Evolutionary conservation across 176 grass and related monocot species (phyloP).

Genomic region (Aegilops tauschii): DNA sequence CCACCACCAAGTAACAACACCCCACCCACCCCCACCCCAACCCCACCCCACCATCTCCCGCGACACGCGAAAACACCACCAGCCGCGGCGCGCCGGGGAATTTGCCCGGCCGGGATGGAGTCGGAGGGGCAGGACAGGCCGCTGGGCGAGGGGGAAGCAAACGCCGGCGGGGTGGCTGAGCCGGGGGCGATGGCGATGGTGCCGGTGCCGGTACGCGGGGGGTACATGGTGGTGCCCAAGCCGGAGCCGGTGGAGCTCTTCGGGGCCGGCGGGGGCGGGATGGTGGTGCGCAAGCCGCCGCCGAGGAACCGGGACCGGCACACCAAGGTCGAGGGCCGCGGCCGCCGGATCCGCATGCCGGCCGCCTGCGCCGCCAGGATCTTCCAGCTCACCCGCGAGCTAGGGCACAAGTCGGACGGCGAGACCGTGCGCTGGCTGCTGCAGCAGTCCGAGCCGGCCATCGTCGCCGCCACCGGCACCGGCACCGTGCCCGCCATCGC

Average conservation of each 20-base stretch:
- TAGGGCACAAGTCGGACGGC: constrained; percentile 95
- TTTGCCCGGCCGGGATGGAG: constrained; percentile 38
- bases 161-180: not conserved
- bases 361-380: constrained; percentile 87
- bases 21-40: constrained; percentile 17
- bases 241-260: constrained; percentile 83
- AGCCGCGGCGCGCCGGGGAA: constrained; percentile 14
- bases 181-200: constrained; percentile 27
- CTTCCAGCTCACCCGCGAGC: constrained; percentile 96
- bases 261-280: constrained; percentile 28
- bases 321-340: constrained; percentile 93
- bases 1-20: constrained; percentile 35
- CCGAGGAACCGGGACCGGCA: constrained; percentile 81
- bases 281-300: constrained; percentile 52
- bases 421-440: constrained; percentile 96
- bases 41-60: constrained; percentile 20
- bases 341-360: constrained; percentile 93
- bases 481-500: constrained; percentile 88
- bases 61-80: constrained; percentile 28
- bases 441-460: constrained; percentile 88
- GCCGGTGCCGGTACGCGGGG: constrained; percentile 40
- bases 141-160: constrained; percentile 29
- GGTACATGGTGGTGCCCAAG: constrained; percentile 73
- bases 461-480: constrained; percentile 82
- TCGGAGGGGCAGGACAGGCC: constrained; percentile 45